Conservation (phyloP, 1,139 yeast genomes). For the Lodderomyces orthopsilosis region DNA sequence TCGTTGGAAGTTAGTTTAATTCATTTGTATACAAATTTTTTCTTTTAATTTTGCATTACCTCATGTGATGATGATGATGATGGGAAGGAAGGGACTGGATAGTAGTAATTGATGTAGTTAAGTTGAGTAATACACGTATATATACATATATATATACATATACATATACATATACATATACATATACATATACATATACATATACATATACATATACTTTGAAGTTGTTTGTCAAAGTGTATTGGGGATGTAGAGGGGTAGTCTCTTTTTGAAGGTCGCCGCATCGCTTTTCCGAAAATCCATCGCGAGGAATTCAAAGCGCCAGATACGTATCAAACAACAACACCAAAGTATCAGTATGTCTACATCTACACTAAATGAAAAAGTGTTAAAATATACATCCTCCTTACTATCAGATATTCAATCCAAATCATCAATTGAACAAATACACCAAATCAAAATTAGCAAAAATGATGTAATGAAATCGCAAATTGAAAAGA, state of each 20-base stretch:
- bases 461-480: constrained; percentile 29
- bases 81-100: no score
- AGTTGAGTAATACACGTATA: background rate
- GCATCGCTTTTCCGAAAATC: no score
- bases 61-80: background rate
- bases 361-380: background rate
- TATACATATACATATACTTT: background rate
- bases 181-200: background rate
- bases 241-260: no score
- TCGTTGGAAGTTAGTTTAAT: background rate
- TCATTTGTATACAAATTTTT: background rate
- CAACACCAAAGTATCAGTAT: background rate
- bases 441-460: constrained; percentile 10
- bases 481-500: constrained; percentile 19
- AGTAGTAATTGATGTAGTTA: background rate
- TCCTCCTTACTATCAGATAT: background rate
- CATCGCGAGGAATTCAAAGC: no score
- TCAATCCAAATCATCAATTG: constrained; percentile 4
- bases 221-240: background rate
- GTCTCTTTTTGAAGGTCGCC: no score
- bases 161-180: background rate
- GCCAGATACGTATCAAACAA: background rate
- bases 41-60: background rate
- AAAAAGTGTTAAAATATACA: constrained; percentile 1
- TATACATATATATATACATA: background rate